Evolutionary conservation across 2,329 filamentous ascomycete species (phyloP).

Genomic region (Ceratocystis diversiconidia): DNA sequence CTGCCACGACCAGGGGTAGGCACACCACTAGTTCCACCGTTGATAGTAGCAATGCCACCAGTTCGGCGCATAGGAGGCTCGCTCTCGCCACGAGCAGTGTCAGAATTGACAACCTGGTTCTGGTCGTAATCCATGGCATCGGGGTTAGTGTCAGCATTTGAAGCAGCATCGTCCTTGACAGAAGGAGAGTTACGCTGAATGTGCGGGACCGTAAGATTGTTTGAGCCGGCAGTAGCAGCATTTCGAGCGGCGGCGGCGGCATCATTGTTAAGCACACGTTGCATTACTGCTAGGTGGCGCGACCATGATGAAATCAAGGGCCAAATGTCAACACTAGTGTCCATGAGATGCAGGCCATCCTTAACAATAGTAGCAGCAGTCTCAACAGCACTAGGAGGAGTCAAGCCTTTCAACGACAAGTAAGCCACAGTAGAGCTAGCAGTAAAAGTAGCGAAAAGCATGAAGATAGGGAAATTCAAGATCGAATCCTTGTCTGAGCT

Average conservation of each 20-base stretch:
- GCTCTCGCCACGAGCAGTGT: conserved; percentile 33
- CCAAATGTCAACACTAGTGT: conserved; percentile 45
- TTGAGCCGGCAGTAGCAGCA: conserved; percentile 24
- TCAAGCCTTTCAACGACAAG: conserved; percentile 46
- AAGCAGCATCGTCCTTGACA: conserved; percentile 41
- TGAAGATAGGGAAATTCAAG: conserved; percentile 49
- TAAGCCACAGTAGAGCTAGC: conserved; percentile 47
- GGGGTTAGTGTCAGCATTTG: conserved; percentile 40
- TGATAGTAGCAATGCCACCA: conserved; percentile 44
- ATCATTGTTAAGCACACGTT: conserved; percentile 43
- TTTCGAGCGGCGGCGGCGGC: conserved; percentile 27
- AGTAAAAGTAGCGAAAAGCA: conserved; percentile 49
- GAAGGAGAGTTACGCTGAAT: conserved; percentile 27
- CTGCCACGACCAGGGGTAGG: conserved; percentile 35
- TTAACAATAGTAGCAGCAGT: conserved; percentile 43
- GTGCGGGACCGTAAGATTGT: conserved; percentile 20
- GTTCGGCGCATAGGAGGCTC: conserved; percentile 39
- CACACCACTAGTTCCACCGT: conserved; percentile 38
- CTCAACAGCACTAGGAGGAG: conserved; percentile 41
- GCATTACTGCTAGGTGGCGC: conserved; percentile 46
- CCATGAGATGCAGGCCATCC: conserved; percentile 45
- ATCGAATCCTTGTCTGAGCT: conserved; percentile 43
- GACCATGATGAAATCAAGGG: conserved; percentile 45
- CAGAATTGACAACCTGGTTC: conserved; percentile 28
- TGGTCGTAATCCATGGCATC: conserved; percentile 47